Evolutionary conservation across 805 yeast genomes (phyloP).

Genomic region (Priceomyces carsonii): DNA sequence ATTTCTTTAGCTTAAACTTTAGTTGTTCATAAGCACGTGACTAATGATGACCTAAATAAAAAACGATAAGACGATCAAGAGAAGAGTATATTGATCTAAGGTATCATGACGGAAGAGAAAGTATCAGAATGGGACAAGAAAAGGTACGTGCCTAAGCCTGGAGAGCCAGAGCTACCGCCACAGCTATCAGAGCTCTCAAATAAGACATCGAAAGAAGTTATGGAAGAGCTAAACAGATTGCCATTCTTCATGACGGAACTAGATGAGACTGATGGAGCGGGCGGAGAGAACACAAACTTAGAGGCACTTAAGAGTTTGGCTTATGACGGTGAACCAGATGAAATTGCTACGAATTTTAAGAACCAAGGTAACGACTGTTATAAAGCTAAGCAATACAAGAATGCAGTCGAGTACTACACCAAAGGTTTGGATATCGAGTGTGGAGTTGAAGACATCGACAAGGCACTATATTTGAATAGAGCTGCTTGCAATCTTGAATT

Average conservation of each 20-base stretch:
- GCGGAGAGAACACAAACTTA: conserved; percentile 69
- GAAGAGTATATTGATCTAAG: too few relatives aligned
- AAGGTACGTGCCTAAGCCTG: conserved; percentile 44
- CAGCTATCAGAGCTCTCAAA: conserved; percentile 65
- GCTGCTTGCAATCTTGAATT: conserved; percentile 91
- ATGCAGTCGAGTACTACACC: conserved; percentile 77
- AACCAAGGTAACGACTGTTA: conserved; percentile 91
- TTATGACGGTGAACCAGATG: conserved; percentile 94
- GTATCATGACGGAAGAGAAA: conserved; percentile 15
- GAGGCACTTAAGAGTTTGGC: conserved; percentile 92
- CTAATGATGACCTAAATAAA: too few relatives aligned
- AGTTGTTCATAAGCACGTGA: too few relatives aligned
- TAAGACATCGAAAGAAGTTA: conserved; percentile 73
- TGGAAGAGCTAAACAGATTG: conserved; percentile 73
- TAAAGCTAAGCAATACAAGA: conserved; percentile 65
- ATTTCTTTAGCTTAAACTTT: too few relatives aligned
- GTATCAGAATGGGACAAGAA: conserved; percentile 44
- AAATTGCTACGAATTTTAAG: conserved; percentile 85
- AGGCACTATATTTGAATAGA: conserved; percentile 72
- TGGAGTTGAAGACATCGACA: conserved; percentile 52
- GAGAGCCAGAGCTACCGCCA: conserved; percentile 79
- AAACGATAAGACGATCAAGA: too few relatives aligned
- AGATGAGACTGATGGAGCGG: conserved; percentile 74
- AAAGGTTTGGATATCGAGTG: conserved; percentile 77
- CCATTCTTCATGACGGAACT: conserved; percentile 94